phyloP scores from a whole-genome alignment of 2,329 filamentous ascomycete species.

The Pseudogymnoascus sp. region DNA sequence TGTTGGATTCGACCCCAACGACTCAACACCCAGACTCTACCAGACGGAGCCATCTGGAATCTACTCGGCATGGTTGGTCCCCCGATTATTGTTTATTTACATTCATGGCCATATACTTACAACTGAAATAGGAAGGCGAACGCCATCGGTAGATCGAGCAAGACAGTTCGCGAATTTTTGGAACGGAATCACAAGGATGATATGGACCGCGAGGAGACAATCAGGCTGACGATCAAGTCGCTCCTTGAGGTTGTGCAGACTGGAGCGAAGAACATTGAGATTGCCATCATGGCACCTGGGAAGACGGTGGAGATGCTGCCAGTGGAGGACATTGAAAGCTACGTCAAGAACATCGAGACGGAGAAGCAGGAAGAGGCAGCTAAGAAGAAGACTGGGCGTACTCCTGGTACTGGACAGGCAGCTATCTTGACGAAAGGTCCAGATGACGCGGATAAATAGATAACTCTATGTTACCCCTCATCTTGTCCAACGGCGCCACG shows the following conservation, averaged over 20 bases:
- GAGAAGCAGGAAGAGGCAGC: slow-evolving; percentile 99
- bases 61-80: slow-evolving; percentile 87
- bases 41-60: slow-evolving; percentile 99
- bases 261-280: slow-evolving; percentile 99
- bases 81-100: not conserved
- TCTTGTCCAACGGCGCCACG: slow-evolving; percentile 4
- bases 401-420: slow-evolving; percentile 59
- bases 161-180: slow-evolving; percentile 97
- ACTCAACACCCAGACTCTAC: slow-evolving; percentile 81
- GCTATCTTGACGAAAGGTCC: slow-evolving; percentile 63
- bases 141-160: slow-evolving; percentile 94
- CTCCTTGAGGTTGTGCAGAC: slow-evolving; percentile 97
- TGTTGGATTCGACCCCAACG: slow-evolving; percentile 94
- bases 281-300: slow-evolving; percentile 92
- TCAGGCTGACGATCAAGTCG: slow-evolving; percentile 96
- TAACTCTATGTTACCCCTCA: slow-evolving; percentile 7
- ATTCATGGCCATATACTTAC: slow-evolving; percentile 12
- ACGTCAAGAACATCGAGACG: slow-evolving; percentile 97
- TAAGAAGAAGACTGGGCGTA: slow-evolving; percentile 71
- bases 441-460: slow-evolving; percentile 26
- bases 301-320: slow-evolving; percentile 89
- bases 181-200: slow-evolving; percentile 98
- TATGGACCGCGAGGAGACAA: slow-evolving; percentile 93
- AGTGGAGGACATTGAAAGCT: slow-evolving; percentile 90
- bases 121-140: slow-evolving; percentile 78